Evolutionary conservation across 495 filamentous ascomycete genomes (phyloP).

Genomic region (Penicillium lagena): DNA sequence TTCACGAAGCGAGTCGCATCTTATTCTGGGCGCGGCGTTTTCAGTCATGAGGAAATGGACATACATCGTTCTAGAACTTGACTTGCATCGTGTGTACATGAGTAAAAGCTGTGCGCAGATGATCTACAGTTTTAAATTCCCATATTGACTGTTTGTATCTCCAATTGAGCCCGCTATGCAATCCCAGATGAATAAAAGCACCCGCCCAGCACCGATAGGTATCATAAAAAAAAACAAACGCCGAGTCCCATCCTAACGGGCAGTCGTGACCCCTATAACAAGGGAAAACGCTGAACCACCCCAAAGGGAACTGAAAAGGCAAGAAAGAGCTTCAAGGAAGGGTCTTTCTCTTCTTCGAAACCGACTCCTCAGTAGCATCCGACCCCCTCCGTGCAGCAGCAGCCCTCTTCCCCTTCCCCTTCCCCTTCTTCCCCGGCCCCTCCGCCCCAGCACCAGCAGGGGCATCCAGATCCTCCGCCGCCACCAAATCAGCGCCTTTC

Average conservation of each 20-base stretch:
- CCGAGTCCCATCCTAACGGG: no score
- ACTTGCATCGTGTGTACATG: not conserved
- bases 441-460: conserved; percentile 14
- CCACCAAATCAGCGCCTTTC: conserved; percentile 16
- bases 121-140: no score
- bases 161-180: not conserved
- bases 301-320: conserved; percentile 39
- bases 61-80: conserved; percentile 14
- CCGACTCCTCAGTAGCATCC: conserved; percentile 39
- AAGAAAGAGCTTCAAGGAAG: conserved; percentile 8
- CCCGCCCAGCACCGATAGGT: not conserved
- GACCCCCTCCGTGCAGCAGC: conserved; percentile 26
- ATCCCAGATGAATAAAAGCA: not conserved
- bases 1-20: conserved; percentile 26
- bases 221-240: not conserved
- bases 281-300: conserved; percentile 18
- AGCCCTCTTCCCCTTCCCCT: conserved; percentile 37
- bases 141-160: no score
- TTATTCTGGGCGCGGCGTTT: conserved; percentile 22
- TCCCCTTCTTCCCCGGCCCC: conserved; percentile 30
- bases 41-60: conserved; percentile 35
- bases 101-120: no score
- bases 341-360: conserved; percentile 37
- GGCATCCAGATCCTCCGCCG: conserved; percentile 10
- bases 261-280: no score